Conservation (phyloP, 768 basidiomycete genomes). For the Boletus patriciae region DNA sequence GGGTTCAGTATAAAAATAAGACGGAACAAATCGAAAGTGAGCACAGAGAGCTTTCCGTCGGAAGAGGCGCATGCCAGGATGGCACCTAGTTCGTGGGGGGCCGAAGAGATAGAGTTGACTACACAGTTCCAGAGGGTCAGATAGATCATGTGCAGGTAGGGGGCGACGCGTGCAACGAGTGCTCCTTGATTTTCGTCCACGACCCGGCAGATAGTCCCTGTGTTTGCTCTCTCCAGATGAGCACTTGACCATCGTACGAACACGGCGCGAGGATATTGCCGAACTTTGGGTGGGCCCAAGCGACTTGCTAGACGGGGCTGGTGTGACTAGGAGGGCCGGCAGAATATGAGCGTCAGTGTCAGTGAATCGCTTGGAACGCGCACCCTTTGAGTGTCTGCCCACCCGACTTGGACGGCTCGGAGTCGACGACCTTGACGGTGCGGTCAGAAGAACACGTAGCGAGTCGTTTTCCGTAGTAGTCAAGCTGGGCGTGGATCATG, state of each 20-base stretch:
- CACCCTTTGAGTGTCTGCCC: constrained; percentile 84
- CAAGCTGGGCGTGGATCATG: constrained; percentile 99
- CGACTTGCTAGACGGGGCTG: constrained; percentile 96
- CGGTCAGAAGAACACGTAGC: constrained; percentile 97
- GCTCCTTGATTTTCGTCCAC: constrained; percentile 96
- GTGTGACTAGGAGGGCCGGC: constrained; percentile 74
- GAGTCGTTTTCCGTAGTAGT: constrained; percentile 95
- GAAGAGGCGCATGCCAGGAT: constrained; percentile 96
- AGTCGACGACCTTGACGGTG: constrained; percentile 89
- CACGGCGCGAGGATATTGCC: constrained; percentile 97
- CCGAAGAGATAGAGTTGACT: constrained; percentile 68
- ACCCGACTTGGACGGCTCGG: constrained; percentile 65
- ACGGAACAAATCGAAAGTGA: neutral
- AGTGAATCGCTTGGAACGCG: constrained; percentile 9
- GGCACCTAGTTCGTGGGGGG: constrained; percentile 96
- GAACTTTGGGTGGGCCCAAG: constrained; percentile 98
- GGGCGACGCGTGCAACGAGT: constrained; percentile 56
- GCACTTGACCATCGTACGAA: constrained; percentile 96
- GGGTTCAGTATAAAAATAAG: neutral
- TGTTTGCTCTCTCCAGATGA: constrained; percentile 94
- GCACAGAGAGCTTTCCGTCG: constrained; percentile 85
- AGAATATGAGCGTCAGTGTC: neutral
- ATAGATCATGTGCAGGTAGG: neutral
- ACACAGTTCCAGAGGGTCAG: neutral
- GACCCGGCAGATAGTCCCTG: constrained; percentile 52